These are phyloP conservation scores for Aureobasidium melanogenum DNA, from an alignment of 2,329 filamentous ascomycete species.

Conservation along the genomic window DNA sequence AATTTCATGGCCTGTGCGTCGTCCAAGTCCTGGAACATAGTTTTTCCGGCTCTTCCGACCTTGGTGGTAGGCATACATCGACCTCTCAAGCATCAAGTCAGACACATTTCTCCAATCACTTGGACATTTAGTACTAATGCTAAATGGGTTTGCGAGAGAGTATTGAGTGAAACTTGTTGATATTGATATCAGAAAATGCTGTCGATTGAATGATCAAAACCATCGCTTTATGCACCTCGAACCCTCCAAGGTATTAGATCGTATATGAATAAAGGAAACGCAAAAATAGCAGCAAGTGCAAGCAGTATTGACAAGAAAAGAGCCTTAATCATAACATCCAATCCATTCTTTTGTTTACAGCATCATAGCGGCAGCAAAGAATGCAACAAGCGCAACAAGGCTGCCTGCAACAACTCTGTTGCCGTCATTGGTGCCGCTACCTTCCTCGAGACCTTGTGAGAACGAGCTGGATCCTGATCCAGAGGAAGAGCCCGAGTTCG, in stretches of 20 bases:
- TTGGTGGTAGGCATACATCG: background rate
- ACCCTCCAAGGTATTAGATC: background rate
- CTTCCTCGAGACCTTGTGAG: slow-evolving; percentile 21
- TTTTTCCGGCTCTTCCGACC: background rate
- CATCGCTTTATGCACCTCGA: slow-evolving; percentile 2
- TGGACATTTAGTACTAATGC: background rate
- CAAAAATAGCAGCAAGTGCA: background rate
- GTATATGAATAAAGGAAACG: background rate
- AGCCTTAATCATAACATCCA: background rate
- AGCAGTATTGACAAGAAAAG: slow-evolving; percentile 9
- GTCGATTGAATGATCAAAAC: background rate
- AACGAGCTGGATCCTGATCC: slow-evolving; percentile 18
- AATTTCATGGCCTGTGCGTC: background rate
- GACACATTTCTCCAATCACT: background rate
- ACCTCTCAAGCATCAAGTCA: background rate
- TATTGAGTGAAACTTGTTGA: background rate
- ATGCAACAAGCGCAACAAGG: slow-evolving; percentile 28
- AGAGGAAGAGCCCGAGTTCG: slow-evolving; percentile 17
- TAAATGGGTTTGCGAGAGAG: background rate
- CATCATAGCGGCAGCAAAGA: slow-evolving; percentile 29
- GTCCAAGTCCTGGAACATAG: background rate
- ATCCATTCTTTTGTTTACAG: slow-evolving; percentile 16
- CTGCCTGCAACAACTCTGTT: slow-evolving; percentile 27
- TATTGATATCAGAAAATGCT: background rate
- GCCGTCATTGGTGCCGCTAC: slow-evolving; percentile 20